Conservation (phyloP, 345 rosid genomes). For the Mangifera indica region DNA sequence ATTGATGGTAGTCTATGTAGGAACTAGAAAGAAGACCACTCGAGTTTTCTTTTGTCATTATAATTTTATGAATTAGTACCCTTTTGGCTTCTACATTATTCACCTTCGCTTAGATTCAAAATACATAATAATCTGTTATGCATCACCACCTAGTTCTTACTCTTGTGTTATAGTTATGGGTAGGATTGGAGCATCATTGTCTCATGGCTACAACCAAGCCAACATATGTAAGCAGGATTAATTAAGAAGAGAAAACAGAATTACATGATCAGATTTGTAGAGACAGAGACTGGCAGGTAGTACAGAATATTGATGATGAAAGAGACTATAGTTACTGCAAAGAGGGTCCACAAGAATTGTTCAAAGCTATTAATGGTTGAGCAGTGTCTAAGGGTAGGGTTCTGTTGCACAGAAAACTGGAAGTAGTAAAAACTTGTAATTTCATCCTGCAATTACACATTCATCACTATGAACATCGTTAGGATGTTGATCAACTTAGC, state of each 20-base stretch:
- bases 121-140: neutral
- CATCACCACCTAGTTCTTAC: no score
- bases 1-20: slow-evolving; percentile 56
- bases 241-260: neutral
- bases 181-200: neutral
- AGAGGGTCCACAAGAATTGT: no score
- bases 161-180: no score
- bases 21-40: slow-evolving; percentile 16
- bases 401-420: no score
- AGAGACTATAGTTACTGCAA: neutral
- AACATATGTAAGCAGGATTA: neutral
- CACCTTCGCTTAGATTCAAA: slow-evolving; percentile 2
- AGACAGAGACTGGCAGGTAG: neutral
- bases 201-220: neutral
- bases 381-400: neutral
- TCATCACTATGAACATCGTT: no score
- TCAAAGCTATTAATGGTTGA: neutral
- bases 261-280: neutral
- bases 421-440: no score
- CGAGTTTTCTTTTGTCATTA: neutral
- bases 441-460: neutral
- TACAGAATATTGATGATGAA: neutral
- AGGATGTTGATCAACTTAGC: no score
- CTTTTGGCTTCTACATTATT: slow-evolving; percentile 3
- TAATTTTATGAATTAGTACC: neutral